Evolutionary conservation across 805 yeast species (phyloP).

Genomic region (Myxozyma udenii): DNA sequence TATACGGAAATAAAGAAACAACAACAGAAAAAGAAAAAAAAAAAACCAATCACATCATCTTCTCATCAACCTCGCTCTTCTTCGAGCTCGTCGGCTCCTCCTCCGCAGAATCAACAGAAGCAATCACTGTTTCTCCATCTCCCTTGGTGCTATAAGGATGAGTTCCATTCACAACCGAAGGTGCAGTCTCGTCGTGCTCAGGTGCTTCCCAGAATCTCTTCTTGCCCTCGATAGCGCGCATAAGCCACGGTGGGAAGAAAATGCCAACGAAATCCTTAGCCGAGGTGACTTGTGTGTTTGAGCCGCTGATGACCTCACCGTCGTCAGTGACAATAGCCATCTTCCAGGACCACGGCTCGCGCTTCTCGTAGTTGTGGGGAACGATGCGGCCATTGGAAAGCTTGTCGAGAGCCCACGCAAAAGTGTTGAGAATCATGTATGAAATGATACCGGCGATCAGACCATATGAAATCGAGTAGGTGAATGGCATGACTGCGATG

Average conservation of each 20-base stretch:
- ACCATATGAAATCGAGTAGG: constrained; percentile 32
- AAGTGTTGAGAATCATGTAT: constrained; percentile 25
- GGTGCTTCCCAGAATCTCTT: constrained; percentile 22
- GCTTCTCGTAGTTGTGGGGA: constrained; percentile 28
- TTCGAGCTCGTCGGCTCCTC: neutral
- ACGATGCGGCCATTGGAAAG: constrained; percentile 20
- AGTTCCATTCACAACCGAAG: neutral
- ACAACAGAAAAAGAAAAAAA: neutral
- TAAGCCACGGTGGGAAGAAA: constrained; percentile 25
- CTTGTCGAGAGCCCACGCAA: constrained; percentile 18
- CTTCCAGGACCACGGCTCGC: constrained; percentile 30
- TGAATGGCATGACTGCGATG: constrained; percentile 32
- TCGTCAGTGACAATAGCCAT: constrained; percentile 6
- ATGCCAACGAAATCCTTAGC: constrained; percentile 3
- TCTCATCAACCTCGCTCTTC: constrained; percentile 3
- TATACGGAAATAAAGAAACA: too few species aligned
- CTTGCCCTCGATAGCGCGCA: constrained; percentile 14
- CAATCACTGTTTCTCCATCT: constrained; percentile 1
- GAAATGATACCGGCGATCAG: constrained; percentile 30
- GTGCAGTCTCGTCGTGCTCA: constrained; percentile 1
- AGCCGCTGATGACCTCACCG: neutral
- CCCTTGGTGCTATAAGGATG: too few species aligned
- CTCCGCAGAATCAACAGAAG: constrained; percentile 5
- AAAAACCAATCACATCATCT: neutral
- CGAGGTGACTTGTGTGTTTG: neutral